Evolutionary conservation across 2,329 filamentous ascomycete species (phyloP).

Genomic region (Arthrobotrys megalospora): DNA sequence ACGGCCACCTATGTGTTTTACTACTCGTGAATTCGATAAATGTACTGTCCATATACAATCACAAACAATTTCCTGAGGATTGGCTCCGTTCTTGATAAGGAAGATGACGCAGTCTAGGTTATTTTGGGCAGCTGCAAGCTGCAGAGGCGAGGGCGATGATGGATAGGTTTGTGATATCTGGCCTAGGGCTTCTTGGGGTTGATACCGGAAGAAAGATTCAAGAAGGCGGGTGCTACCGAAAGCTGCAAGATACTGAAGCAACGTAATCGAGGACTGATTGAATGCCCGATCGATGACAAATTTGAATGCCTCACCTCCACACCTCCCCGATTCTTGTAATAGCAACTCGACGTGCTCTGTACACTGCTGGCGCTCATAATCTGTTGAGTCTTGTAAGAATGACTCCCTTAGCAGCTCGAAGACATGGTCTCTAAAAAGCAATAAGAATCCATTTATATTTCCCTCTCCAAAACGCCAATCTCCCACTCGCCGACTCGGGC

Average conservation of each 20-base stretch:
- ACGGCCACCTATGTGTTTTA: not conserved
- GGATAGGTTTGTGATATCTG: constrained; percentile 1
- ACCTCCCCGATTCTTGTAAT: not conserved
- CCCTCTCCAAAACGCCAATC: not conserved
- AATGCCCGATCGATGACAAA: too few species aligned
- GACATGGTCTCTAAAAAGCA: not conserved
- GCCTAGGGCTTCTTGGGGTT: not conserved
- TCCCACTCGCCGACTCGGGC: not conserved
- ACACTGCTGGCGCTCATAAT: not conserved
- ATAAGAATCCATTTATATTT: not conserved
- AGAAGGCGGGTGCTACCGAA: not conserved
- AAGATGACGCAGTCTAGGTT: constrained; percentile 22
- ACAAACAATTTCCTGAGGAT: not conserved
- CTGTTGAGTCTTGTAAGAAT: not conserved
- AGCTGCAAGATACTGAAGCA: constrained; percentile 1
- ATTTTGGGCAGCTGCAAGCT: not conserved
- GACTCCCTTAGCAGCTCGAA: not conserved
- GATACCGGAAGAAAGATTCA: not conserved
- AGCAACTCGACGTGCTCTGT: not conserved
- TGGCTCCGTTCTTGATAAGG: constrained; percentile 15
- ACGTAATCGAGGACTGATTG: not conserved
- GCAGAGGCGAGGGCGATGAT: not conserved
- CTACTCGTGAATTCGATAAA: not conserved
- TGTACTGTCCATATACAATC: not conserved
- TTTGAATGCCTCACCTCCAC: not conserved